Conservation (phyloP, 768 basidiomycete genomes). For the Daedaleopsis sinensis region DNA sequence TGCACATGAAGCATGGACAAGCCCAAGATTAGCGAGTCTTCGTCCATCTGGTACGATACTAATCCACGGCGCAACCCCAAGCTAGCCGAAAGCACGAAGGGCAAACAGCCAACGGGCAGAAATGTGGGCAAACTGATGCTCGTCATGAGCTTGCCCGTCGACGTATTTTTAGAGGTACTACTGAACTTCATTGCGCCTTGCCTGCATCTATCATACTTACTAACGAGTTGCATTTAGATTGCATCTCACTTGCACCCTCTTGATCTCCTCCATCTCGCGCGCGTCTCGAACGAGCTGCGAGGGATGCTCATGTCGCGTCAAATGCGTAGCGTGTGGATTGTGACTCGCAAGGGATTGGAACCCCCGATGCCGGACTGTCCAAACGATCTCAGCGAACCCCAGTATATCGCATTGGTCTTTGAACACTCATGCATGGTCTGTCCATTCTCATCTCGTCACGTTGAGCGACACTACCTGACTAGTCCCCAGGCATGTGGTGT, state of each 20-base stretch:
- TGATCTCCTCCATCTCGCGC: constrained; percentile 26
- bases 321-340: constrained; percentile 22
- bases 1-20: no score
- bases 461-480: no score
- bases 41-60: no score
- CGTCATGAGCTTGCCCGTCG: constrained; percentile 3
- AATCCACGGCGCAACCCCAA: no score
- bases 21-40: no score
- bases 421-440: constrained; percentile 8
- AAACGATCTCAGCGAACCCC: constrained; percentile 11
- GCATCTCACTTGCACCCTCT: constrained; percentile 20
- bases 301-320: constrained; percentile 17
- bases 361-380: constrained; percentile 16
- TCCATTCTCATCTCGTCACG: neutral
- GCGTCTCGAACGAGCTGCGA: constrained; percentile 16
- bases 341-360: constrained; percentile 12
- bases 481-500: constrained; percentile 13
- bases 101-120: neutral
- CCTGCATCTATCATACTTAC: no score
- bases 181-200: no score
- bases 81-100: no score
- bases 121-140: constrained; percentile 4
- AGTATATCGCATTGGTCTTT: constrained; percentile 4
- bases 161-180: constrained; percentile 9
- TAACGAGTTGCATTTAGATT: neutral